These are phyloP conservation scores for Leptographium lundbergii DNA, from an alignment of 2,329 filamentous ascomycete species.

Conservation along the genomic window DNA sequence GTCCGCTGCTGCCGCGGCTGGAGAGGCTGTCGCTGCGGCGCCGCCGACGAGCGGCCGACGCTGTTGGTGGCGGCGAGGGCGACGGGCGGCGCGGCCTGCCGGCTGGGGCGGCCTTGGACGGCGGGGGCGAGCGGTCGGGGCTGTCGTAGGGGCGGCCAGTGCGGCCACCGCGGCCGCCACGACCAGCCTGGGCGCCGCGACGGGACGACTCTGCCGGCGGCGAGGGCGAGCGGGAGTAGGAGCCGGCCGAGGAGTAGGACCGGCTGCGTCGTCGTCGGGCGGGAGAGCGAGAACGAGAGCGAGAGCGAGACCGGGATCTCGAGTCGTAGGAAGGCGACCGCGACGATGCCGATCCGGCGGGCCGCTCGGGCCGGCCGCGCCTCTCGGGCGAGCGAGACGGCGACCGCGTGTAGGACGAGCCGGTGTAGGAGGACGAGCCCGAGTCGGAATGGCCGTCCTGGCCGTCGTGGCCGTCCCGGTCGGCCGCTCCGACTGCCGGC, in stretches of 20 bases:
- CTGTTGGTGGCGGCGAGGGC: neutral
- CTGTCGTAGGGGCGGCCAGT: neutral
- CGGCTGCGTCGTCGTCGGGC: neutral
- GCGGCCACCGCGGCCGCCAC: neutral
- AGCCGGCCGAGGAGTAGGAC: neutral
- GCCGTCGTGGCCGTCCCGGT: slow-evolving; percentile 21
- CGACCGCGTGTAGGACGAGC: slow-evolving; percentile 42
- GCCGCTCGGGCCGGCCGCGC: slow-evolving; percentile 16
- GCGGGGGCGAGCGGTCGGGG: slow-evolving; percentile 1
- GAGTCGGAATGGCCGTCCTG: slow-evolving; percentile 34
- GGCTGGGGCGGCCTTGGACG: neutral
- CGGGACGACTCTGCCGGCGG: neutral
- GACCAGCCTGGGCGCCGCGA: neutral
- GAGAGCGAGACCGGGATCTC: slow-evolving; percentile 9
- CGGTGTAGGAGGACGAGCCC: slow-evolving; percentile 63
- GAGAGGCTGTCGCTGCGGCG: slow-evolving; percentile 11
- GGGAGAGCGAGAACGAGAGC: neutral
- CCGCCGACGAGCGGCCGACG: slow-evolving; percentile 9
- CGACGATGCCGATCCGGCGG: slow-evolving; percentile 13
- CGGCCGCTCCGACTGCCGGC: slow-evolving; percentile 53
- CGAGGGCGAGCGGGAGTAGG: neutral
- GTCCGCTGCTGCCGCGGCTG: slow-evolving; percentile 8
- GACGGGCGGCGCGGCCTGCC: neutral
- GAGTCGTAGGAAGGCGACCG: slow-evolving; percentile 13
- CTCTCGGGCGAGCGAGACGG: slow-evolving; percentile 16